Percentiles rank a stretch among this genome's conserved stretches.
These are phyloP conservation scores for Nymphaea colorata DNA, from an alignment of 164 flowering plant genomes.

Conservation along the genomic window DNA sequence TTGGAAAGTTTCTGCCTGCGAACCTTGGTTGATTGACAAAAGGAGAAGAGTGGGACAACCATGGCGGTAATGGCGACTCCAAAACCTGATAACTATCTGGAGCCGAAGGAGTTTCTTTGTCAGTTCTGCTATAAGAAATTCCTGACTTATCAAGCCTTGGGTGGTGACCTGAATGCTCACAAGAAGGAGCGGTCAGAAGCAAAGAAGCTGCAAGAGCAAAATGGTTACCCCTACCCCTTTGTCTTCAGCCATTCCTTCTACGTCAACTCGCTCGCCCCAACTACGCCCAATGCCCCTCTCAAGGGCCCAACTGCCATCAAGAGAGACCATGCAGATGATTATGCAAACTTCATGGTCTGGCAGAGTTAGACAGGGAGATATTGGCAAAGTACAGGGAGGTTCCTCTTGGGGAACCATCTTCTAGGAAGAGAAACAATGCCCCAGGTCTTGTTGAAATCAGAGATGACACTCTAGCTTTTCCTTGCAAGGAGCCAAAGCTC, in stretches of 20 bases:
- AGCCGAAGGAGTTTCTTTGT: neutral
- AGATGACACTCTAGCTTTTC: neutral
- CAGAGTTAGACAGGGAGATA: neutral
- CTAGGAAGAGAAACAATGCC: neutral
- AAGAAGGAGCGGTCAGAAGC: neutral
- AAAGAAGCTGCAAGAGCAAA: neutral
- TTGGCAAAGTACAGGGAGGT: neutral
- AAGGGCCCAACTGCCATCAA: neutral
- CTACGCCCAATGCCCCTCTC: neutral
- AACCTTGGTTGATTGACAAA: neutral
- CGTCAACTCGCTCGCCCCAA: neutral
- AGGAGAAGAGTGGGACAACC: neutral
- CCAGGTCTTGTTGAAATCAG: neutral
- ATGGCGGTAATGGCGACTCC: neutral
- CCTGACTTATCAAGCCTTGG: neutral
- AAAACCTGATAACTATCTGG: neutral
- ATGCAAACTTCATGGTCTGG: neutral
- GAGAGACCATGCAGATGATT: neutral
- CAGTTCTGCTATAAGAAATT: neutral
- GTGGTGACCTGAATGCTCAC: neutral
- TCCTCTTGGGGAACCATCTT: too few relatives aligned
- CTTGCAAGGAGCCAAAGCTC: neutral
- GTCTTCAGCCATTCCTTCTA: neutral
- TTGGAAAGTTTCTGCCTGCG: neutral
- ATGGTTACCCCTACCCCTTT: neutral